phyloP scores from a whole-genome alignment of 306 rosid genomes.

The Inga oerstediana region DNA sequence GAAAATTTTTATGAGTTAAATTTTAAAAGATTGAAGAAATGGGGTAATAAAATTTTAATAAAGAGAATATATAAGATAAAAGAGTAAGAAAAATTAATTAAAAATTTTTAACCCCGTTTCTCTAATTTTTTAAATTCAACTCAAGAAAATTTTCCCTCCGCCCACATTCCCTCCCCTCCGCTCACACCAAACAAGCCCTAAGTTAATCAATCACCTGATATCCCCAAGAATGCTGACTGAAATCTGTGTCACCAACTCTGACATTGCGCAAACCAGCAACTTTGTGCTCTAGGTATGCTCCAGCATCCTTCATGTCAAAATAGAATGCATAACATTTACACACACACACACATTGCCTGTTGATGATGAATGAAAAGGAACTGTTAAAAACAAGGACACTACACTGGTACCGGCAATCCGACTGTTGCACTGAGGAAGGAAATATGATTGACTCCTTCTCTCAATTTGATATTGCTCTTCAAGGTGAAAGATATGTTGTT shows the following conservation, averaged over 20 bases:
- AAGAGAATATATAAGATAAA: too few relatives aligned
- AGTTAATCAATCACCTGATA: conserved; percentile 65
- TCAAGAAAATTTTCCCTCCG: too few relatives aligned
- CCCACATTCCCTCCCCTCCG: too few relatives aligned
- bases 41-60: too few relatives aligned
- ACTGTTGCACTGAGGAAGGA: conserved; percentile 85
- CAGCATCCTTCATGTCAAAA: conserved; percentile 60
- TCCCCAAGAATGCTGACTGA: conserved; percentile 58
- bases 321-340: background rate
- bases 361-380: conserved; percentile 24
- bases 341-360: too few relatives aligned
- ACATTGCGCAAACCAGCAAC: conserved; percentile 61
- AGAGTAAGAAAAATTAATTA: too few relatives aligned
- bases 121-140: too few relatives aligned
- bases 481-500: conserved; percentile 38
- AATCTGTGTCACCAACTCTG: conserved; percentile 26
- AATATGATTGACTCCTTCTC: conserved; percentile 60
- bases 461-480: conserved; percentile 46
- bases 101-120: too few relatives aligned
- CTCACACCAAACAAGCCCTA: too few relatives aligned
- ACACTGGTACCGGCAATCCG: conserved; percentile 73
- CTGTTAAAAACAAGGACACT: conserved; percentile 18
- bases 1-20: too few relatives aligned
- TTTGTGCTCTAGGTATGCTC: conserved; percentile 73
- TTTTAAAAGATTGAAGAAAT: too few relatives aligned